Evolutionary conservation across 768 basidiomycete genomes (phyloP).

Genomic region (Pulveroboletus sp.): DNA sequence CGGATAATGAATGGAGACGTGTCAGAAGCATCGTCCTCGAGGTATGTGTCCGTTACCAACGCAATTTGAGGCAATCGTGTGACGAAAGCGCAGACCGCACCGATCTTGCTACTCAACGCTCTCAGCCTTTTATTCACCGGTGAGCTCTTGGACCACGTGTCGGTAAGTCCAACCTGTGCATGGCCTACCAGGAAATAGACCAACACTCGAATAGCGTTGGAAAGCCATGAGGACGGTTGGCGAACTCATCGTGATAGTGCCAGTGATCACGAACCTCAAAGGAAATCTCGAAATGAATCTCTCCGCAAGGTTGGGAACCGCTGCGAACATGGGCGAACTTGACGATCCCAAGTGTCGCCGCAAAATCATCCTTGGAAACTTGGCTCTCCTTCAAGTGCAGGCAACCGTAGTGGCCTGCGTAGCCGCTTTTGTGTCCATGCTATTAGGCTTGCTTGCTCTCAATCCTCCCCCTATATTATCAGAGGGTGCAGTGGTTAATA

Average conservation of each 20-base stretch:
- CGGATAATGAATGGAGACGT: constrained; percentile 45
- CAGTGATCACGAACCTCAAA: constrained; percentile 90
- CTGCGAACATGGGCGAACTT: constrained; percentile 89
- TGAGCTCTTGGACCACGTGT: constrained; percentile 80
- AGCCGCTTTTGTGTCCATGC: constrained; percentile 72
- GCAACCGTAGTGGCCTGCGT: constrained; percentile 85
- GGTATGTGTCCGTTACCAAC: constrained; percentile 38
- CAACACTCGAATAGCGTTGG: constrained; percentile 59
- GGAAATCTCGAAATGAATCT: constrained; percentile 99
- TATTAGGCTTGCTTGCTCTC: constrained; percentile 63
- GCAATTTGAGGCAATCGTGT: neutral
- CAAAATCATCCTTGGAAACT: constrained; percentile 71
- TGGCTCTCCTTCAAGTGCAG: constrained; percentile 88
- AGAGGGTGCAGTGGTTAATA: constrained; percentile 8
- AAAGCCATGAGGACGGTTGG: constrained; percentile 83
- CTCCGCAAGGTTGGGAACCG: constrained; percentile 90
- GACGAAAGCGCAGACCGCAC: constrained; percentile 59
- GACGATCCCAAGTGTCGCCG: constrained; percentile 63
- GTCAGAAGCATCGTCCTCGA: constrained; percentile 63
- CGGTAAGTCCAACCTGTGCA: constrained; percentile 46
- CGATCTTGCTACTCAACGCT: constrained; percentile 80
- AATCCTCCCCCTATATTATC: constrained; percentile 17
- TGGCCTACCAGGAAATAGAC: constrained; percentile 1
- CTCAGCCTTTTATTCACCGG: constrained; percentile 87
- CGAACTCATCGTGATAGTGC: constrained; percentile 95